Evolutionary conservation across 2,329 filamentous ascomycete genomes (phyloP), one percentile per base, ranked within the genome.

Genomic region (Aureobasidium namibiae): DNA sequence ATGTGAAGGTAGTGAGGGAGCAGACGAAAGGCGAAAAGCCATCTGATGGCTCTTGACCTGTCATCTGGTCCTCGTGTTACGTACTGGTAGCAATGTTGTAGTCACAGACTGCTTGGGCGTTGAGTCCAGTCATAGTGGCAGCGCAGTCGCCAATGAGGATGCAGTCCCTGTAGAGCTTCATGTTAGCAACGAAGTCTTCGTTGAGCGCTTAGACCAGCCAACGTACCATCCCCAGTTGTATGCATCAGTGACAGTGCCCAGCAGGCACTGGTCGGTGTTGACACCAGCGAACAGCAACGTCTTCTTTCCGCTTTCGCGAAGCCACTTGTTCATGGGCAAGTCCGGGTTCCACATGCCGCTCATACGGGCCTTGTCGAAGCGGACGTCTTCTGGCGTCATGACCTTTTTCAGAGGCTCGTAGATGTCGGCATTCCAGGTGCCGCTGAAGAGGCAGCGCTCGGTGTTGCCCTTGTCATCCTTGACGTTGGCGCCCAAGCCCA

Each of bases 341-440:
- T 72, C 63, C 6, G 70, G 72, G 45, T 69, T 72, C 73, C 74
- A 75, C 29, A 76, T 63, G 24, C 73, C 73, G 33, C 71, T 73
- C 72, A 75, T 75, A 49, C 73, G 69, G 31, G 73, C 71, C 60
- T 75, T 75, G 65, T 76, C 72, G 64, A 76, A 75, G 64, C 73
- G 72, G 6, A 75, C 65, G 56, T 76, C 73, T n/a, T 69, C 65
- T n/a, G 68, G 67, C 18, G 68, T 67, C 56, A 71, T 69, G 52
- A 68, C 67, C 26, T 66, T 67, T 61, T 74, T 72, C 49, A 75
- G 66, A 2, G 73, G 72, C 18, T 71, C 69, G 63, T 75, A 76
- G 13, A 75, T 70, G 33, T 74, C 72, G 14, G 73, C 72, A 48
- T 75, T 75, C 74, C 73, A 75, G 2, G 72, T 73, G 11, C 71